phyloP scores from a whole-genome alignment of 129 eudicot genomes.

The Escallonia herrerae region DNA sequence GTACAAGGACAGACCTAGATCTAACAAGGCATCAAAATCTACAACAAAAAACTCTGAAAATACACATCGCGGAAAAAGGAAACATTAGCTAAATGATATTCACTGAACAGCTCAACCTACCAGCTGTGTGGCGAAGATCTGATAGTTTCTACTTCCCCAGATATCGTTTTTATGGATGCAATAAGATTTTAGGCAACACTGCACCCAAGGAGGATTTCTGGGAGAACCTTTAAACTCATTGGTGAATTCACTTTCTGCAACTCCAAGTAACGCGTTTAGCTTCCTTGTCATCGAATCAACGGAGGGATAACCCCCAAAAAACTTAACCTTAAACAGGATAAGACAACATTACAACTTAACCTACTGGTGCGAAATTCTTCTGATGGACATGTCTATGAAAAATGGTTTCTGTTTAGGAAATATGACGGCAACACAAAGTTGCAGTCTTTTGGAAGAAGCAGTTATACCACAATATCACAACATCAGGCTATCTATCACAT shows the following conservation, averaged over 20 bases:
- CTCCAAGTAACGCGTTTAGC: conserved; percentile 59
- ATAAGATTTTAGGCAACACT: conserved; percentile 67
- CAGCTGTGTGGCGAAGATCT: conserved; percentile 58
- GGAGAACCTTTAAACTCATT: conserved; percentile 19
- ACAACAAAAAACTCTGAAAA: too few species aligned
- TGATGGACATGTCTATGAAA: too few species aligned
- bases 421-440: too few species aligned
- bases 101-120: conserved; percentile 9
- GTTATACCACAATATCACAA: too few species aligned
- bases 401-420: too few species aligned
- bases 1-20: too few species aligned
- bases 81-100: background rate
- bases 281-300: conserved; percentile 30
- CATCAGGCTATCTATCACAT: too few species aligned
- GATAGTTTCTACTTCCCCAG: conserved; percentile 63
- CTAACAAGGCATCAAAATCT: too few species aligned
- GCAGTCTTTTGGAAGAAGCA: too few species aligned
- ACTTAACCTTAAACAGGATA: conserved; percentile 29
- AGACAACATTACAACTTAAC: too few species aligned
- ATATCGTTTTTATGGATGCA: conserved; percentile 42
- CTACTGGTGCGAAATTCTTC: too few species aligned
- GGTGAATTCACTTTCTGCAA: conserved; percentile 19
- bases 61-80: too few species aligned
- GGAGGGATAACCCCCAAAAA: conserved; percentile 48
- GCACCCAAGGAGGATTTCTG: conserved; percentile 87